These are phyloP conservation scores for Neoboletus magnificus DNA, from an alignment of 768 basidiomycete genomes.

Conservation along the genomic window DNA sequence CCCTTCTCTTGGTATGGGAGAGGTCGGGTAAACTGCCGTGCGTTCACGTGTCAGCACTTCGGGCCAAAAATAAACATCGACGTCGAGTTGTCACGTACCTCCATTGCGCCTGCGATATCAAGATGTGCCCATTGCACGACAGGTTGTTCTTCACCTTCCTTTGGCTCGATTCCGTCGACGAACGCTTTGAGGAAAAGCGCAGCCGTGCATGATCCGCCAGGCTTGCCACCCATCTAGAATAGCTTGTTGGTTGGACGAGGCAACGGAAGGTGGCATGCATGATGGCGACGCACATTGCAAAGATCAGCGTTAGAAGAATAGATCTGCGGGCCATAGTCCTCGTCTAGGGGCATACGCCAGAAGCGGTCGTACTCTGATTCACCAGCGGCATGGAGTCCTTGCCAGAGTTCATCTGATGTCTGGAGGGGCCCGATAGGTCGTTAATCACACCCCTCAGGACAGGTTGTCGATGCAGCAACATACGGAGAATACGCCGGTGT, in stretches of 20 bases:
- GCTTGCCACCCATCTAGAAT: conserved; percentile 58
- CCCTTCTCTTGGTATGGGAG: conserved; percentile 66
- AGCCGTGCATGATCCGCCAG: conserved; percentile 74
- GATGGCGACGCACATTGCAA: conserved; percentile 46
- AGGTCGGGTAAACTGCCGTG: conserved; percentile 45
- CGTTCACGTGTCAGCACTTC: neutral
- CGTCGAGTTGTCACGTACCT: conserved; percentile 39
- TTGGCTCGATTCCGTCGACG: conserved; percentile 67
- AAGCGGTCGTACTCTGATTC: conserved; percentile 75
- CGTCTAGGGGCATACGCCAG: conserved; percentile 89
- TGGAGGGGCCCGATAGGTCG: conserved; percentile 19
- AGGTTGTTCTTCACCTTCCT: conserved; percentile 50
- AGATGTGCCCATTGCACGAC: conserved; percentile 81
- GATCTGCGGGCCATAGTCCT: conserved; percentile 77
- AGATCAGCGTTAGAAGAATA: conserved; percentile 76
- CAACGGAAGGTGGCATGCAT: neutral
- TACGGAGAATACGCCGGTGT: conserved; percentile 76
- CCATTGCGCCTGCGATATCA: conserved; percentile 80
- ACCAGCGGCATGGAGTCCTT: conserved; percentile 63
- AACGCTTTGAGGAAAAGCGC: conserved; percentile 86
- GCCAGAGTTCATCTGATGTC: conserved; percentile 77
- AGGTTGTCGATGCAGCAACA: conserved; percentile 11
- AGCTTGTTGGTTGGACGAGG: neutral
- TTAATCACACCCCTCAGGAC: neutral
- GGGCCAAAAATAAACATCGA: neutral